phyloP scores from a whole-genome alignment of 495 filamentous ascomycete species.

The Podospora bellae-mahoneyi region DNA sequence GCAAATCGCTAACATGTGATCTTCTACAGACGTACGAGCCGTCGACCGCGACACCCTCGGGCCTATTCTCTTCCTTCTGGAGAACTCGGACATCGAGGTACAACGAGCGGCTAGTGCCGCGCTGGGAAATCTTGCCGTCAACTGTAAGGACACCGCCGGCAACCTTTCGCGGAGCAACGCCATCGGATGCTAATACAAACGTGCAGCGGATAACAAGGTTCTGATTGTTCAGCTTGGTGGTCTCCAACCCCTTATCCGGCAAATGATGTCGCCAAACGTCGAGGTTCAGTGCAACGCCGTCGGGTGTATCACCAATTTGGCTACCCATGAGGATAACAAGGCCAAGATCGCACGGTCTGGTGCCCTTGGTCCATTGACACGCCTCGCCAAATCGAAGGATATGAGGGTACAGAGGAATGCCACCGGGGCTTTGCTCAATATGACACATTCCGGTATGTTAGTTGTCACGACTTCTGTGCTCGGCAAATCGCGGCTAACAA shows the following conservation, averaged over 20 bases:
- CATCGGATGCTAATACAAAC: constrained; percentile 42
- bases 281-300: constrained; percentile 99
- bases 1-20: constrained; percentile 16
- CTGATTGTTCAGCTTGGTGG: constrained; percentile 90
- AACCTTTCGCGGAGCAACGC: not conserved
- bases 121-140: constrained; percentile 92
- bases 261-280: constrained; percentile 98
- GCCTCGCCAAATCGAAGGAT: constrained; percentile 92
- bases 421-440: constrained; percentile 92
- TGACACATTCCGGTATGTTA: constrained; percentile 92
- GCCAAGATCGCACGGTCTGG: constrained; percentile 96
- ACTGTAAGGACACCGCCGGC: constrained; percentile 59
- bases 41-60: constrained; percentile 93
- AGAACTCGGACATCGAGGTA: constrained; percentile 94
- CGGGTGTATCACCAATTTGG: constrained; percentile 95
- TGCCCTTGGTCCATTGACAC: constrained; percentile 82
- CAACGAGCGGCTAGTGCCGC: constrained; percentile 96
- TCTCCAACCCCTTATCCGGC: constrained; percentile 85
- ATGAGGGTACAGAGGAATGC: constrained; percentile 98
- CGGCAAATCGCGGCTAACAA: constrained; percentile 26
- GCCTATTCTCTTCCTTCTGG: constrained; percentile 90
- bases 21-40: constrained; percentile 78
- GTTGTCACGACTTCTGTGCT: not conserved
- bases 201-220: constrained; percentile 93
- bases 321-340: constrained; percentile 98